Base-by-base conservation (phyloP, 805 yeast species). In the Pichia thaimueangensis region DNA sequence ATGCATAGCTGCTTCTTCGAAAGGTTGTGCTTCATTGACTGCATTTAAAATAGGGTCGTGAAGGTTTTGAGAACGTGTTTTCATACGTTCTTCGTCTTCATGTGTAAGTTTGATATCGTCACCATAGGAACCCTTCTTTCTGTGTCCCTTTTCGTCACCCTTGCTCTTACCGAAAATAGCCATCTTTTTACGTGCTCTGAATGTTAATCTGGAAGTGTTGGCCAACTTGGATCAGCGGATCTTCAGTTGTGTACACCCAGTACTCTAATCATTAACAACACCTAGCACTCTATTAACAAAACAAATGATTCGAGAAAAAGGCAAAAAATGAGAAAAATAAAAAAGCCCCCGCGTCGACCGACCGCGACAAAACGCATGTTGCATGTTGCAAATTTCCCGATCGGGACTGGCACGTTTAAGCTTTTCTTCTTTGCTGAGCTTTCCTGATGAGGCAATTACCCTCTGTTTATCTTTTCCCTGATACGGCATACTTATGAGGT, bases 1-100 rank as follows among this genome's bases (percentile, higher is more conserved):
- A 44, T 64, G 69, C 22, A 52, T 53, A 42, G 60, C 62, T 67
- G 69, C 56, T 58, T 75, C 76, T 64, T 93, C 96, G 60, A 86
- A 93, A 8, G 98, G 98, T 68, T 93, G 97, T 8, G 83, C 91
- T 63, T 91, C 97, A 58, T 84, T 88, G 35, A 93, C 94, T 3
- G 98, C 98, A 29, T 82, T 74, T 48, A 93, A 68, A 46, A 93
- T 81, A n/a, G 96, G 97, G 65, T 88, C 97, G 52, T 83, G 86
- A 25, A 82, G 78, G 42, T 82, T 76, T 31, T 78, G 80, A 1
- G 87, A 72, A 53, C 84, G 75, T 54, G 76, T 69, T 56, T 82
- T 82, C 54, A 76, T 73, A 47, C 77, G 66, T 37, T 68, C 68
- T 28, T 68, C 71, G 50, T 78, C 82, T 16, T 67, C 75, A 40